These are phyloP conservation scores for Exophiala dermatitidis DNA, from an alignment of 2,329 filamentous ascomycete genomes.

Conservation along the genomic window DNA sequence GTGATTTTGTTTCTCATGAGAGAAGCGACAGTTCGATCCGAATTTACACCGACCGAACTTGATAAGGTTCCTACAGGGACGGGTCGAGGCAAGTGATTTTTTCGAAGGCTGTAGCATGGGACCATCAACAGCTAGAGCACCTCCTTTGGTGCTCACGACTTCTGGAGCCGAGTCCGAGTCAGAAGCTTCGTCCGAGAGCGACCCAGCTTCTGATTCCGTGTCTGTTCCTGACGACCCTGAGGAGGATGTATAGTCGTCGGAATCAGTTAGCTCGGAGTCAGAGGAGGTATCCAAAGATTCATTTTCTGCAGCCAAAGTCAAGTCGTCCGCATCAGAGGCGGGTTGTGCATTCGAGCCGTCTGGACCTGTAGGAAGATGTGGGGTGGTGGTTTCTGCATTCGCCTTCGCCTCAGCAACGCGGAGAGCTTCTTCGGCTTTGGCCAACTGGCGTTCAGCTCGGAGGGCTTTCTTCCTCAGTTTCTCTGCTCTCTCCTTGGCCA, in stretches of 20 bases:
- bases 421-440: slow-evolving; percentile 19
- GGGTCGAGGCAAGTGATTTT: slow-evolving; percentile 17
- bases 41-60: slow-evolving; percentile 38
- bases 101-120: slow-evolving; percentile 34
- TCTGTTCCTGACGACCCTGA: slow-evolving; percentile 19
- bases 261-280: slow-evolving; percentile 9
- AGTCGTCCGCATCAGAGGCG: background rate
- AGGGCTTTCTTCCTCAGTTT: slow-evolving; percentile 37
- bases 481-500: slow-evolving; percentile 30
- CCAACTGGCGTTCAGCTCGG: slow-evolving; percentile 35
- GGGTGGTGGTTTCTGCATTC: background rate
- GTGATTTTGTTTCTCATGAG: slow-evolving; percentile 31
- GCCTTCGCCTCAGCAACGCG: slow-evolving; percentile 6
- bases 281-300: background rate
- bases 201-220: slow-evolving; percentile 17
- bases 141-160: slow-evolving; percentile 35
- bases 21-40: slow-evolving; percentile 38
- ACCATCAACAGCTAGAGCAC: slow-evolving; percentile 32
- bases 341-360: background rate
- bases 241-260: slow-evolving; percentile 14
- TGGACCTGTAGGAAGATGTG: no score
- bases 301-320: background rate
- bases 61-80: slow-evolving; percentile 36
- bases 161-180: slow-evolving; percentile 33
- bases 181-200: background rate